These are phyloP conservation scores for Fraxinus angustifolia DNA, from an alignment of 305 asterid genomes.

Conservation along the genomic window DNA sequence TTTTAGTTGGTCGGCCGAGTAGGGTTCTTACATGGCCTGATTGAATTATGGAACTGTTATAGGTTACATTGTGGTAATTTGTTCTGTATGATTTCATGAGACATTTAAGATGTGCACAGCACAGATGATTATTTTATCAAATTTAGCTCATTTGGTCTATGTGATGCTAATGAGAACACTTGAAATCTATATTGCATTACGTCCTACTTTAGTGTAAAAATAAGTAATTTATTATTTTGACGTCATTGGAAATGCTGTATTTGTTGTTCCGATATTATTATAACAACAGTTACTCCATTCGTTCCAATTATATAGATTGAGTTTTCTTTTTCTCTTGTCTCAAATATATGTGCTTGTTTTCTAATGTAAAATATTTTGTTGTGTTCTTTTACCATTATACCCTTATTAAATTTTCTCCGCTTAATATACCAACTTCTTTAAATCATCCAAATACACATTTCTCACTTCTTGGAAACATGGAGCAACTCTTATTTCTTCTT, in stretches of 20 bases:
- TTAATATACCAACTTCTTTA: no score
- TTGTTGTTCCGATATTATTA: neutral
- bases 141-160: neutral
- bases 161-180: neutral
- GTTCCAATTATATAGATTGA: no score
- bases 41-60: conserved; percentile 33
- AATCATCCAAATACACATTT: no score
- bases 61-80: conserved; percentile 15
- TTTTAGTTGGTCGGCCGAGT: conserved; percentile 38
- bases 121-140: conserved; percentile 41
- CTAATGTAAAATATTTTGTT: no score
- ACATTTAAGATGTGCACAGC: conserved; percentile 44
- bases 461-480: no score
- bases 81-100: conserved; percentile 45
- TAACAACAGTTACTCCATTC: no score
- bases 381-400: no score
- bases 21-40: conserved; percentile 33
- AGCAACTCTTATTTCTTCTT: no score
- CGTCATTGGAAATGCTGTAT: neutral
- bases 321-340: no score
- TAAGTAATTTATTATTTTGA: neutral
- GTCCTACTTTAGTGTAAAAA: neutral
- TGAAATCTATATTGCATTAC: neutral
- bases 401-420: no score
- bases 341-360: no score